These are phyloP conservation scores for Sporothrix phasma DNA, from an alignment of 2,329 filamentous ascomycete species.

Conservation along the genomic window DNA sequence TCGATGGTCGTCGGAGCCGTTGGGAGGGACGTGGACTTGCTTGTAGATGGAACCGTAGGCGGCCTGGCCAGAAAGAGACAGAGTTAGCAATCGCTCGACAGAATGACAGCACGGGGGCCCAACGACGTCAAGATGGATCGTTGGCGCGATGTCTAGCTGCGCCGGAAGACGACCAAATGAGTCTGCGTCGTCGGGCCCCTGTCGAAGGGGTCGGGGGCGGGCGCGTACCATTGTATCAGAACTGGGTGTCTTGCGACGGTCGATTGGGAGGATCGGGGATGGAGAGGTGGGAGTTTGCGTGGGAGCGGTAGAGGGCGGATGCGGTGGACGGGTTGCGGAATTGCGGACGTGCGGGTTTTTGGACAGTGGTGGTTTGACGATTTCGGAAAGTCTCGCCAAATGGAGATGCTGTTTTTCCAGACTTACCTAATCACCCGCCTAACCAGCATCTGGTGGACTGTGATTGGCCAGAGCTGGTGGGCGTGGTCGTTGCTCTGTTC, in stretches of 20 bases:
- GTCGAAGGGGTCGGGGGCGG: constrained; percentile 14
- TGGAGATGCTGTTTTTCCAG: constrained; percentile 15
- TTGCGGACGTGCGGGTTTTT: constrained; percentile 18
- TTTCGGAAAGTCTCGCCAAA: constrained; percentile 22
- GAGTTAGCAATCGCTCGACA: constrained; percentile 22
- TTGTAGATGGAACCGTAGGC: constrained; percentile 45
- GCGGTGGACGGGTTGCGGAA: not conserved
- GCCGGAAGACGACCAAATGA: constrained; percentile 3
- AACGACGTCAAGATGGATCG: constrained; percentile 2
- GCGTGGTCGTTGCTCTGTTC: too few relatives aligned
- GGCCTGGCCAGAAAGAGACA: constrained; percentile 27
- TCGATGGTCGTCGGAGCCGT: not conserved
- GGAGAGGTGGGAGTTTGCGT: not conserved
- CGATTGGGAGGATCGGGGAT: not conserved
- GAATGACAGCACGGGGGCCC: constrained; percentile 9
- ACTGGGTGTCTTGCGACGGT: constrained; percentile 2
- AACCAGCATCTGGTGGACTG: constrained; percentile 20
- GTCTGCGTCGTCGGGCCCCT: not conserved
- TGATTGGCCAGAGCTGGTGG: constrained; percentile 29
- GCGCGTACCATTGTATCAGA: constrained; percentile 17
- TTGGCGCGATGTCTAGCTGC: not conserved
- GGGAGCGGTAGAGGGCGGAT: not conserved
- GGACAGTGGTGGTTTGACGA: constrained; percentile 17
- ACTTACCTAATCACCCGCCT: constrained; percentile 9
- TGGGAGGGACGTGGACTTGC: constrained; percentile 39